Base-by-base conservation (phyloP, 2,329 filamentous ascomycete genomes). In the Fusarium sp. region DNA sequence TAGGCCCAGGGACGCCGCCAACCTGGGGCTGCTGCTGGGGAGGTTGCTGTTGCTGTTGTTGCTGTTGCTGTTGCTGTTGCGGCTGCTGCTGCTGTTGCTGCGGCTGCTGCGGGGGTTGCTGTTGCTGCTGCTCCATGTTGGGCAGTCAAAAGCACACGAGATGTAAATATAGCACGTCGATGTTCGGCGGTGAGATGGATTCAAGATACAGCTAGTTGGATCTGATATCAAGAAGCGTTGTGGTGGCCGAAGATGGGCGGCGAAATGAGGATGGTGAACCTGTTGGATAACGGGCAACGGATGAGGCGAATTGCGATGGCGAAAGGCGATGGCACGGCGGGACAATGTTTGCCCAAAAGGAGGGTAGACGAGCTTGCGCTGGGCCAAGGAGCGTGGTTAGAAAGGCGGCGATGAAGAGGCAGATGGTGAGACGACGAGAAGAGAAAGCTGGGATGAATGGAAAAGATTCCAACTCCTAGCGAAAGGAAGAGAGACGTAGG, bases 1-100 rank as follows among this genome's bases (percentile, higher is more conserved):
- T 84, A 76, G 93, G 93, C 75, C 94, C 94, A 79, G 85, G 85
- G 64, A 89, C 87, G 76, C 87, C 87, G 77, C 85, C 85, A 72
- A 84, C 76, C 76, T 82, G 82, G 76, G 82, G 83, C 77, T 82
- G 83, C 75, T 83, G 82, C 67, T 79, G 79, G 65, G 81, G 76
- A 71, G 80, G 80, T 65, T 77, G 81, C 74, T 87, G 87, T 81
- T 90, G 86, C 78, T 90, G 79, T 79, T 89, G 89, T 77, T 89
- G 77, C 66, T 74, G 76, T 54, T 77, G 83, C 64, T 81, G 80
- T n/a, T 90, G 86, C 78, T 90, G 79, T 79, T 89, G 89, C 77
- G 89, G 77, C 66, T 74, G 76, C 56, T 77, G 83, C 64, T 81
- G 80, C 71, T 80, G 80, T 73, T 80, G 80, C 66, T 78, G 80